Evolutionary conservation across 2,329 filamentous ascomycete genomes (phyloP), one percentile per base, ranked within the genome.

Genomic region (Botrytis aclada): DNA sequence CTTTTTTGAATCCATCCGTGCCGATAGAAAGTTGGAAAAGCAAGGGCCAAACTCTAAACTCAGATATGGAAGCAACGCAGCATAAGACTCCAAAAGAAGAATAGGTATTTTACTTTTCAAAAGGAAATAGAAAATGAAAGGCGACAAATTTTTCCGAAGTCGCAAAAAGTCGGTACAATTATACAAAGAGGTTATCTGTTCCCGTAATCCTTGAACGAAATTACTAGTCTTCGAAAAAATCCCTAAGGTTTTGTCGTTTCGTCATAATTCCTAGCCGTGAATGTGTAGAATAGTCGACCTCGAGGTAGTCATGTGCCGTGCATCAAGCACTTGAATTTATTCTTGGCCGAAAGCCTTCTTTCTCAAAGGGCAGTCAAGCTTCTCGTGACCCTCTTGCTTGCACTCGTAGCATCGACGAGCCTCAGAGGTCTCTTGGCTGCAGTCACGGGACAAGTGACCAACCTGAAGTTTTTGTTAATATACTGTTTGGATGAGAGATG

Each of bases 381-480:
- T 95, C 83, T 98, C 62, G 72, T 78, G 77, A 41, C 77, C 79
- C 86, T 87, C 82, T 84, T 90, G 88, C 85, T 91, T 88, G 88
- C 89, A 98, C 88, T 97, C 97, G 90, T 99, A 99, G 92, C 96
- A 99, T 83, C 97, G 94, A 83, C 97, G 95, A 89, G 98, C 95
- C 81, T 89, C 88, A 79, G 90, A 89, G 74, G 93, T 93, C 85
- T 97, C 95, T 83, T 95, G 95, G 80, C 95, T 92, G 89, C 96
- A 99, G 84, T 99, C 96, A 77, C 95, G 93, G 77, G 79, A 75
- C 56, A 72, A 72, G 64, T 72, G 71, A 72, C 71, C 71, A 51
- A 69, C 63, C 71, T 72, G 51, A 2, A 66, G 20, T 5, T 10
- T 34, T 66, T 41, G 18, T 71, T 54, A 71, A 47, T 54, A 56